These are phyloP conservation scores for Aureoboletus auriporus DNA, from an alignment of 768 basidiomycete species.

Conservation along the genomic window DNA sequence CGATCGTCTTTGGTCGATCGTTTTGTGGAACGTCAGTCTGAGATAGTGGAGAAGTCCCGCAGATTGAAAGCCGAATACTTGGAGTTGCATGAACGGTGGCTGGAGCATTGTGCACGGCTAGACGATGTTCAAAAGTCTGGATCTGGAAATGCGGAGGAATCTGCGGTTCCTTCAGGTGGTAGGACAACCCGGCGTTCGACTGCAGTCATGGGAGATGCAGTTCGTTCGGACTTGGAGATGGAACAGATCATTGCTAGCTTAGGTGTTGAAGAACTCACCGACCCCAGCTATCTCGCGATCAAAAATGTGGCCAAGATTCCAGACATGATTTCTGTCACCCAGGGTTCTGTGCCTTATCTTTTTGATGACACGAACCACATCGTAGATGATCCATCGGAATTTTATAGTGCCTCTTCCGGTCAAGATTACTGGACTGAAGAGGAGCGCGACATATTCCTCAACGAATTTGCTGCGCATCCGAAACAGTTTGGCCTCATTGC, in stretches of 20 bases:
- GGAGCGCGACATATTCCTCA: constrained; percentile 74
- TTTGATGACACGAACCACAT: constrained; percentile 86
- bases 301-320: constrained; percentile 85
- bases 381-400: constrained; percentile 71
- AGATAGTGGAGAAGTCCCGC: constrained; percentile 50
- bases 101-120: constrained; percentile 62
- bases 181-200: constrained; percentile 73
- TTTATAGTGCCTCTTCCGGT: constrained; percentile 70
- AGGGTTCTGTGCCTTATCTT: constrained; percentile 54
- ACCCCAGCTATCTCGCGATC: constrained; percentile 83
- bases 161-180: constrained; percentile 37
- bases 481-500: constrained; percentile 97
- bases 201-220: constrained; percentile 76
- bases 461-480: constrained; percentile 78
- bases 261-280: constrained; percentile 89
- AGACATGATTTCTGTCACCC: constrained; percentile 78
- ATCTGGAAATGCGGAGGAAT: constrained; percentile 33
- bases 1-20: constrained; percentile 50
- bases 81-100: constrained; percentile 67
- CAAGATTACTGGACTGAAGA: constrained; percentile 85
- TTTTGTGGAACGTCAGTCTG: constrained; percentile 50
- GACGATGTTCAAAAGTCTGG: constrained; percentile 45
- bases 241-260: constrained; percentile 95
- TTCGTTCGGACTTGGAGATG: constrained; percentile 94
- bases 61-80: constrained; percentile 65